Evolutionary conservation across 169 alveolate genomes (phyloP), one percentile per base, ranked within the genome.

Genomic region (Cryptosporidium canis): DNA sequence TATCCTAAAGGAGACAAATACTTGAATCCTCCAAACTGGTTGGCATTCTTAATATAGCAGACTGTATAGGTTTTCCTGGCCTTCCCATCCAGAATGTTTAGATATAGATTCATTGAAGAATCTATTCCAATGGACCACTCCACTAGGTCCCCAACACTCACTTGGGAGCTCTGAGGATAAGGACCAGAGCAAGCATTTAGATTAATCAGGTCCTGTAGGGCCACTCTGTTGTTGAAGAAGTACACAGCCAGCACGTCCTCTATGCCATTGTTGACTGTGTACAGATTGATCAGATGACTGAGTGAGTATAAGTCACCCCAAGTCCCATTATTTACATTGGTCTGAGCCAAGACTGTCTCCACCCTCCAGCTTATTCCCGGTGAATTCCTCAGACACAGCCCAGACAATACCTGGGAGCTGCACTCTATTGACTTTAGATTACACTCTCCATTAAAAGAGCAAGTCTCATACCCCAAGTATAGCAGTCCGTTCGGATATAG

Each of bases 241-340:
- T 70, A 70, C 16, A 70, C 35, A 24, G 33, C 1, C n/a, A 48
- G 12, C 12, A 70, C 33, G 29, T 67, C 66, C 21, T 43, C 66
- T 14, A 45, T 18, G 3, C 83, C 83, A 43, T 67, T 67, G 27
- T 67, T 67, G 3, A 67, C 3, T 12, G 18, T 8, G 66, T 67
- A 67, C 21, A 45, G n/a, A 35, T 67, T 67, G 3, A 67, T 44
- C 14, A 67, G 27, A 3, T 43, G 45, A 44, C 47, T 35, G 3
- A 67, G 6, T 21, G 37, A 44, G 27, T 44, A 43, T 12, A 24
- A 67, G 6, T 67, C 65, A 27, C 83, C 83, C 83, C 83, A 67
- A 11, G 83, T 67, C 16, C 83, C 83, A 67, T 67, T 67, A 27
- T 67, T 67, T 18, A 67, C 83, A 45, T 67, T 67, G 21, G 83